Base-by-base conservation (phyloP, 345 rosid genomes). In the Eucalyptus leucophloia region DNA sequence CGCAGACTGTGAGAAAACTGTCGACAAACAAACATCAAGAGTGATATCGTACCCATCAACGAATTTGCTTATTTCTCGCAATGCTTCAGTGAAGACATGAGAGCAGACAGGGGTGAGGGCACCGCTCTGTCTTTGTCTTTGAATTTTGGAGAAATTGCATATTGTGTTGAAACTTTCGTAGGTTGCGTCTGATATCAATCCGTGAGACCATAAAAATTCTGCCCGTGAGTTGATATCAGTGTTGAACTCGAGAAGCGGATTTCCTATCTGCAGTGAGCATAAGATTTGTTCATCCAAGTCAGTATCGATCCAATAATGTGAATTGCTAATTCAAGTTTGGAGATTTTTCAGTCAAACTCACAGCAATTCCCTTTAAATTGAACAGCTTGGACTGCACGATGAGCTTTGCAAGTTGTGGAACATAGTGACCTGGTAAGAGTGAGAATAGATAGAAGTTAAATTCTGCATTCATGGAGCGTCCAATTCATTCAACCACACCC, bases 121-220 rank as follows among this genome's bases (percentile, higher is more conserved):
- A 15, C 82, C 87, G 10, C 60, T 87, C 7, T 26, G 23, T 7
- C 15, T 49, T 16, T 93, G 91, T 69, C 94, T 92, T 82, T 44
- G 42, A 62, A 93, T 65, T 77, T 88, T 91, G 49, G 96, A 93
- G 89, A 62, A 89, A 89, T 93, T 93, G 87, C 96, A 93, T 7
- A n/a, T 24, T 12, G 88, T 54, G 28, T 88, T 90, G 60, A 88
- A 72, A 28, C 90, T 90, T n/a, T 91, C 86, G n/a, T 89, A 92
- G 37, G 93, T 92, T 26, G 93, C 87, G 47, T 94, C 96, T 88
- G 96, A 94, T 53, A 94, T 92, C 69, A 94, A 30, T 14, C 96
- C 96, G 67, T 94, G 96, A 32, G 96, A 92, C 96, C 96, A 94
- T 47, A 86, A 91, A 58, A 85, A 94, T 47, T 80, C 90, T n/a